Evolutionary conservation across 2,329 filamentous ascomycete species (phyloP), one percentile per base, ranked within the genome.

Genomic region (Chalara sp.): DNA sequence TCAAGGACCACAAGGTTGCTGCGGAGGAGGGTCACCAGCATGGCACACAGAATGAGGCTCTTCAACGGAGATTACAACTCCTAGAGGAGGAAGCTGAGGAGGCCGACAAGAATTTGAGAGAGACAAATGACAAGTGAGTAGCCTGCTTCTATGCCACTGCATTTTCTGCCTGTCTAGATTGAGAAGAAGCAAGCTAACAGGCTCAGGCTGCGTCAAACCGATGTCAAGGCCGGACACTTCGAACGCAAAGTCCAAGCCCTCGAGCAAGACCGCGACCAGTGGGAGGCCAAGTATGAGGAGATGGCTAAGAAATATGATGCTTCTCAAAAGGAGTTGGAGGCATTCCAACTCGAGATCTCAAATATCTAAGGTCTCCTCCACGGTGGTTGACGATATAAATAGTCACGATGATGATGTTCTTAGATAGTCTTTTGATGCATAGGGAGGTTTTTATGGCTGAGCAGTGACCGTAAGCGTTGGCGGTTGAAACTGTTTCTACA

Each of bases 241-340:
- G 93, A 99, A 79, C 93, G 93, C 75, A 97, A 97, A 80, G 93
- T 97, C 63, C 89, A 96, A 74, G 92, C 93, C 65, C 84, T 96
- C 67, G 93, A 99, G 76, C 78, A 82, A 67, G 83, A 91, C 70
- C 87, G 89, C 65, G 90, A 96, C 73, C 83, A 91, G 72, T 96
- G 91, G 91, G 93, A 97, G 79, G 70, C 79, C 72, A 97, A 99
- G 79, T 97, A 95, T 76, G 93, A 97, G 76, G 92, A 97, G 72
- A 95, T 96, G 86, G 72, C 85, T 64, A 87, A 91, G 83, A 95
- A 96, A 76, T 87, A 95, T 78, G 74, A 76, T 60, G 71, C 79
- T 52, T 79, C 89, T 63, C 84, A 95, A 80, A 92, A 92, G 79
- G 90, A 96, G 70, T 77, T 96, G 67, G 84, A 95, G 67, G 87